Evolutionary conservation across 768 basidiomycete genomes (phyloP).

Genomic region (Russula sp.): DNA sequence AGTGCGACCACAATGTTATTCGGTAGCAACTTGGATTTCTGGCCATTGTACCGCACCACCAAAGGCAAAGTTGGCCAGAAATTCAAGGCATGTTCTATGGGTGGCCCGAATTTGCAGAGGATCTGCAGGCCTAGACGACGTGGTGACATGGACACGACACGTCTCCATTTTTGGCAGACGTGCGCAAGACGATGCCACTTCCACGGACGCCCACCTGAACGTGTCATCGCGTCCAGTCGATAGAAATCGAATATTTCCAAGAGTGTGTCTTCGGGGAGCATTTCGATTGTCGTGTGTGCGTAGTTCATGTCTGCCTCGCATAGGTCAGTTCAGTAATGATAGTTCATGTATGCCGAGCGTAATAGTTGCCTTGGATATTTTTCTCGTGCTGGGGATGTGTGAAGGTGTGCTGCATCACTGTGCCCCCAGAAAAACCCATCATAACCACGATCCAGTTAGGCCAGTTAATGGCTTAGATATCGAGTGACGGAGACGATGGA

Average conservation of each 20-base stretch:
- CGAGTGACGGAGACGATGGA: no score
- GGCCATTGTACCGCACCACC: not conserved
- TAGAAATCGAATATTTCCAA: no score
- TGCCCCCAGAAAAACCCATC: not conserved
- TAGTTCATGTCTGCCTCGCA: not conserved
- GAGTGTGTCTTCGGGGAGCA: not conserved
- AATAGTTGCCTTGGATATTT: not conserved
- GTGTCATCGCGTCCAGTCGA: no score
- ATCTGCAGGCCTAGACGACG: not conserved
- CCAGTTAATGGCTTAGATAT: no score
- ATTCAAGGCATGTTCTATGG: not conserved
- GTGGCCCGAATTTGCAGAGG: not conserved
- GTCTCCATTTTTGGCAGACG: not conserved
- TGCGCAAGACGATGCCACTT: no score
- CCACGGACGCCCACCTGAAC: no score
- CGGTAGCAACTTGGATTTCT: not conserved
- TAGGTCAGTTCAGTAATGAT: not conserved
- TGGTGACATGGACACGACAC: not conserved
- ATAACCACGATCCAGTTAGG: no score
- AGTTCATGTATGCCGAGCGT: not conserved
- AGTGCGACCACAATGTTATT: not conserved
- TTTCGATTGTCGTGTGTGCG: not conserved
- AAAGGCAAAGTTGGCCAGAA: conserved; percentile 1
- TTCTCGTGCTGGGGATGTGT: not conserved
- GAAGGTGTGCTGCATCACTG: not conserved